Evolutionary conservation across 108 stramenopile genomes (phyloP), one percentile per base, ranked within the genome.

Genomic region (Skeletonema marinoi): DNA sequence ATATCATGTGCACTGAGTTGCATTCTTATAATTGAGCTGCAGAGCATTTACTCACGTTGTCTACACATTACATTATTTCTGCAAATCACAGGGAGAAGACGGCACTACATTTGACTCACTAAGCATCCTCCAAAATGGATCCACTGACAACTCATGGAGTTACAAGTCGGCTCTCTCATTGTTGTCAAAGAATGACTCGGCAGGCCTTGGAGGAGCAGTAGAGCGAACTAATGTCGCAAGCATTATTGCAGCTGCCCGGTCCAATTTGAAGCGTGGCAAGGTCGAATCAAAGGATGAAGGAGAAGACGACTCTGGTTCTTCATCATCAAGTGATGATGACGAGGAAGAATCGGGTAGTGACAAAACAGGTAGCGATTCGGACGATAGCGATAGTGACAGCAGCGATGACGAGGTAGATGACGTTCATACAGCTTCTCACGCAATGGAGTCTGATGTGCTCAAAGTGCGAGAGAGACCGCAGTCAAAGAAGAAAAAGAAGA

Each of bases 191-290:
- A 85, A 89, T 70, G 86, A 87, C 61, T 39, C 60, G 32, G 64
- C 80, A 14, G 70, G 65, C 11, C 32, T 35, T 30, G 77, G 77
- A 5, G 60, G 8, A 3, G 66, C 70, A 17, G 78, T 84, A 32
- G 88, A 88, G 35, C 76, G 91, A 32, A 90, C 92, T 74, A 89
- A 86, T 75, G 79, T 95, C 30, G 86, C 91, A 14, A 78, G 81
- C 25, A 78, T 95, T 32, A 92, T 95, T 86, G 90, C 90, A 32
- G 93, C 91, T n/a, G 91, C 89, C n/a, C 75, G 93, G 30, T 74
- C 78, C 33, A 88, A 75, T 65, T 36, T 93, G 30, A 87, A 89
- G 72, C 83, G 83, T 62, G 60, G 82, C 60, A 80, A 33, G 19
- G 63, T 75, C 11, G 67, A 30, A 46, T 39, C 68, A 31, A 35